Evolutionary conservation across 1,284 basidiomycete species (phyloP), one percentile per base, ranked within the genome.

Genomic region (Ceratobasidium sp.): DNA sequence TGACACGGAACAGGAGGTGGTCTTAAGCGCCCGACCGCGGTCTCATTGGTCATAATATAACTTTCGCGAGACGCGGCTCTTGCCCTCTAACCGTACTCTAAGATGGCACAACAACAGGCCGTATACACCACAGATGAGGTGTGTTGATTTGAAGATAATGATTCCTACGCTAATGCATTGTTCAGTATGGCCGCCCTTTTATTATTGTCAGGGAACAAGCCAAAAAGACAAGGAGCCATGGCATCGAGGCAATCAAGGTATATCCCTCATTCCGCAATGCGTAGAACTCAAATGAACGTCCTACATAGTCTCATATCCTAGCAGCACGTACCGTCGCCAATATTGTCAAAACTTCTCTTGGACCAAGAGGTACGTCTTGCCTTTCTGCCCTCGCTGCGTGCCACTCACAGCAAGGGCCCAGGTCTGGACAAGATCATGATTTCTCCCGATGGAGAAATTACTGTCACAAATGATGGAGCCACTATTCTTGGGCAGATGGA

Each of bases 361-460:
- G 97, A 23, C 97, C 97, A 30, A 87, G 96, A 85, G 95, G 94
- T 93, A 74, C 18, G 59, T 57, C 5, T 28, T 21, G 8, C 4
- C 13, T 35, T 50, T n/a, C 44, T 43, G 47, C n/a, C n/a, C n/a
- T n/a, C n/a, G n/a, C n/a, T n/a, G 63, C 58, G 16, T 16, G 35
- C 11, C 23, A 21, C 44, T 69, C 35, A 52, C 32, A 21, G 1
- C 35, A 23, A 16, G n/a, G 61, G 49, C 32, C 76, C 41, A 94
- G 96, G 97, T 59, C 88, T 99, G 73, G 98, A 99, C 87, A 99
- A 99, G 89, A 98, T 99, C 81, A 88, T 99, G 80, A 98, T 99
- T 80, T 96, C 95, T 49, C 92, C 96, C 32, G 97, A 99, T 84
- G 97, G 97, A 62, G 97, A 99, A 79, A 99, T 99, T 79, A 98